A percentile compares a stretch with the other conserved stretches of the same genome.
Evolutionary conservation across 768 basidiomycete genomes (phyloP).

Genomic region (Coprinopsis sp.): DNA sequence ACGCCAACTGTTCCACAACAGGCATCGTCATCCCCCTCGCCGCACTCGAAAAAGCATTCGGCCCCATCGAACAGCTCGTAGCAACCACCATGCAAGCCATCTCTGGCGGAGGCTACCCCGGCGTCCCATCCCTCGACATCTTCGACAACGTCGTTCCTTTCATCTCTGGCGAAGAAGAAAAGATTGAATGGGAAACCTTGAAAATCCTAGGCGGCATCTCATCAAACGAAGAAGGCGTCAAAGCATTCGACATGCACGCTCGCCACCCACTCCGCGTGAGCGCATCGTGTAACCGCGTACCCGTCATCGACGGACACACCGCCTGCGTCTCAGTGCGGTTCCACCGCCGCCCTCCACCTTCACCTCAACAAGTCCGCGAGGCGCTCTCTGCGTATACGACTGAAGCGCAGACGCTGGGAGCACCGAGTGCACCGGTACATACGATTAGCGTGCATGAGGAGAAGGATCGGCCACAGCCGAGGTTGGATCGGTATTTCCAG

Average conservation of each 20-base stretch:
- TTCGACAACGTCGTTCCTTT: conserved; percentile 94
- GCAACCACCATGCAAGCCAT: conserved; percentile 98
- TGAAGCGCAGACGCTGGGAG: conserved; percentile 68
- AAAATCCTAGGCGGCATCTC: conserved; percentile 90
- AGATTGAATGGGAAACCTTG: conserved; percentile 97
- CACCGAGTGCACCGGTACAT: conserved; percentile 84
- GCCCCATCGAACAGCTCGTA: conserved; percentile 87
- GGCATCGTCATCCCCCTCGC: conserved; percentile 87
- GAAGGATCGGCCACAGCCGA: conserved; percentile 88
- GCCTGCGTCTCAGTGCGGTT: conserved; percentile 89
- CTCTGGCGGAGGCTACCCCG: conserved; percentile 97
- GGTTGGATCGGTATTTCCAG: conserved; percentile 86
- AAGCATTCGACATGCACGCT: conserved; percentile 82
- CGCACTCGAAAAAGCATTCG: conserved; percentile 86
- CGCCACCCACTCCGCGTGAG: conserved; percentile 81
- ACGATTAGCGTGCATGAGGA: conserved; percentile 92
- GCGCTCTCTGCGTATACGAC: conserved; percentile 71
- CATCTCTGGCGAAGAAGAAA: conserved; percentile 93
- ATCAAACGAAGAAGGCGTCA: conserved; percentile 47
- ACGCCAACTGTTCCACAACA: conserved; percentile 98
- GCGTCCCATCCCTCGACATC: conserved; percentile 84
- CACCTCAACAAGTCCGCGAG: conserved; percentile 81
- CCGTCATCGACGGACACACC: conserved; percentile 93
- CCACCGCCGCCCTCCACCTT: conserved; percentile 71
- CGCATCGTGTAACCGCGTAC: conserved; percentile 91